Base-by-base conservation (phyloP, 139 green algal species). In the Raphidocelis subcapitata region DNA sequence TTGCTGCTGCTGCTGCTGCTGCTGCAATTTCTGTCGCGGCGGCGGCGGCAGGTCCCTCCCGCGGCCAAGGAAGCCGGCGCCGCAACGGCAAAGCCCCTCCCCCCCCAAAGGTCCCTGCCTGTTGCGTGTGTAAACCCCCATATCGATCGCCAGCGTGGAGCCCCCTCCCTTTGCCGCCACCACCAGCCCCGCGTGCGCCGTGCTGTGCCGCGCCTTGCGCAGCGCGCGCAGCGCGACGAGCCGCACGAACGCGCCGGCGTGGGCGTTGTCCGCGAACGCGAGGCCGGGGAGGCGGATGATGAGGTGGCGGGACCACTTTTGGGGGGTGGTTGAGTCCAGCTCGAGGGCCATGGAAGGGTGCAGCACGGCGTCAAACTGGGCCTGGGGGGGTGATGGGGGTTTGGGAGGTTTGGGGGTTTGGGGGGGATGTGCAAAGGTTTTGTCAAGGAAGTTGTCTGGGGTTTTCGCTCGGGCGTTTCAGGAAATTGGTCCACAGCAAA, bases 231-330 rank as follows among this genome's bases (percentile, higher is more conserved):
- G 55, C 61, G 44, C 31, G 57, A 62, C 62, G 21, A 68, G 29
- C 10, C 49, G 67, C 5, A 65, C 73, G 52, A 77, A 62, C 69
- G 64, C 62, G 5, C 41, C 41, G 8, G 73, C 64, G 47, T 73
- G 73, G 16, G 36, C 57, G 8, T 47, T 41, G 49, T 71, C 61
- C 20, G 52, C 54, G 68, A 94, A 93, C 5, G 90, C 90, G 24
- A 59, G 31, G 10, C 83, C 79, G 1, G 84, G 82, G 20, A 93
- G 54, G 10, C 72, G 67, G 5, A 96, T 28, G 2, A 91, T 35
- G 1, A 96, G 62, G 77, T 96, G 91, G 15, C 91, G 80, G 20
- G 79, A 89, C 75, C 89, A 94, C 83, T 96, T 96, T 41, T 47
- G 31, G 29, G 70, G 37, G 1, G 85, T 87, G 44, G 79, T 85